These are phyloP conservation scores for Primulina eburnea DNA, from an alignment of 257 asterid species.

Conservation along the genomic window DNA sequence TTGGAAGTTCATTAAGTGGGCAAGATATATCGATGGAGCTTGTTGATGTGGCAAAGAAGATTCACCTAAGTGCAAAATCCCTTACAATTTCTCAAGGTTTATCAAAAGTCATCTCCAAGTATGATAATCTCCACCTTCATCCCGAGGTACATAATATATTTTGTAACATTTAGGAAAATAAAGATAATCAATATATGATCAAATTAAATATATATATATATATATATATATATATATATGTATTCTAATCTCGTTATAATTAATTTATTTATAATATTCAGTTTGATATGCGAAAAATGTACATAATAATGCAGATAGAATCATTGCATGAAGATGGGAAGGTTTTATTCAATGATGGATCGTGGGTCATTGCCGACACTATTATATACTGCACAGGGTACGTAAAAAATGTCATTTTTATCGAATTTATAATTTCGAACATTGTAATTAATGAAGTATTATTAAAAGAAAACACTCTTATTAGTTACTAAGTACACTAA, in stretches of 20 bases:
- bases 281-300: slow-evolving; percentile 1
- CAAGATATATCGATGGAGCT: slow-evolving; percentile 86
- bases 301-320: slow-evolving; percentile 55
- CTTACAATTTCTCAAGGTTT: slow-evolving; percentile 55
- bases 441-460: neutral
- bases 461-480: too few species aligned
- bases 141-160: slow-evolving; percentile 47
- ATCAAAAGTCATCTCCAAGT: slow-evolving; percentile 61
- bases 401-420: slow-evolving; percentile 16
- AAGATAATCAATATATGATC: neutral
- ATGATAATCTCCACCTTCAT: slow-evolving; percentile 50
- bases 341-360: slow-evolving; percentile 62
- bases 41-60: slow-evolving; percentile 67
- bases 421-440: neutral
- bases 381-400: slow-evolving; percentile 87
- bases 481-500: too few species aligned
- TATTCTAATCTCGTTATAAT: neutral
- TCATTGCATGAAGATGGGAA: slow-evolving; percentile 71
- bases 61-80: slow-evolving; percentile 61
- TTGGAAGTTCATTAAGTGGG: slow-evolving; percentile 82
- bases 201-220: neutral
- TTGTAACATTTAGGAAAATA: neutral
- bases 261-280: neutral
- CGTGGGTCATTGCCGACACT: slow-evolving; percentile 61
- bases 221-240: neutral